Conservation (phyloP, 202 grass and related monocot species). For the Eragrostis tef region DNA sequence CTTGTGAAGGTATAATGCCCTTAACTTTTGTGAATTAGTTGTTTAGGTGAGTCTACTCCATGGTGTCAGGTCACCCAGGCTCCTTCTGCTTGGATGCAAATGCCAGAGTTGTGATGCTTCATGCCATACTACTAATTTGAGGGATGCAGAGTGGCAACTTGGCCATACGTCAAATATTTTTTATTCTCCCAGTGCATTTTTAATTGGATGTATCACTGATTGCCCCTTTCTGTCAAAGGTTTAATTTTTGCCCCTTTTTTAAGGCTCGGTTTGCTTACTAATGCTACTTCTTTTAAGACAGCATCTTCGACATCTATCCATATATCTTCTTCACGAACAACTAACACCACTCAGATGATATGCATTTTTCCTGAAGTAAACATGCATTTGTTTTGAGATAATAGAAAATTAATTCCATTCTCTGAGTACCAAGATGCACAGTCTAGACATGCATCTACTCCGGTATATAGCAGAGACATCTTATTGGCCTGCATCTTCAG, state of each 20-base stretch:
- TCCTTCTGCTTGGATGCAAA: slow-evolving; percentile 68
- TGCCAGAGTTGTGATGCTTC: slow-evolving; percentile 60
- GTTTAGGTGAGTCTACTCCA: slow-evolving; percentile 97
- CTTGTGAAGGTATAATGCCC: slow-evolving; percentile 53
- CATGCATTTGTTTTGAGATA: background rate
- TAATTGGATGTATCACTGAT: slow-evolving; percentile 28
- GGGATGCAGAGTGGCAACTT: slow-evolving; percentile 39
- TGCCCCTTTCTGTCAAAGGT: slow-evolving; percentile 31
- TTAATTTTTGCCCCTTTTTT: slow-evolving; percentile 23
- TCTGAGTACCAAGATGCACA: background rate
- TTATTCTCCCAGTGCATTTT: background rate
- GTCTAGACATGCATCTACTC: background rate
- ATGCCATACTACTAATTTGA: slow-evolving; percentile 32
- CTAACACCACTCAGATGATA: slow-evolving; percentile 34
- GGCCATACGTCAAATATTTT: slow-evolving; percentile 17
- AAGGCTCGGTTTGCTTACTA: slow-evolving; percentile 26
- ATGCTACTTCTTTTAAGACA: slow-evolving; percentile 47
- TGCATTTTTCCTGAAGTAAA: slow-evolving; percentile 17
- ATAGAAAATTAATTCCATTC: background rate
- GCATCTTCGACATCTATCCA: slow-evolving; percentile 28
- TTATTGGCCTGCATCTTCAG: slow-evolving; percentile 37
- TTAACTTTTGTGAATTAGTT: slow-evolving; percentile 56
- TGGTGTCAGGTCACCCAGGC: slow-evolving; percentile 57
- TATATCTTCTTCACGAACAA: slow-evolving; percentile 20
- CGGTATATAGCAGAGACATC: background rate